Base-by-base conservation (phyloP, 169 alveolate genomes). In the Plasmodium vivax region DNA sequence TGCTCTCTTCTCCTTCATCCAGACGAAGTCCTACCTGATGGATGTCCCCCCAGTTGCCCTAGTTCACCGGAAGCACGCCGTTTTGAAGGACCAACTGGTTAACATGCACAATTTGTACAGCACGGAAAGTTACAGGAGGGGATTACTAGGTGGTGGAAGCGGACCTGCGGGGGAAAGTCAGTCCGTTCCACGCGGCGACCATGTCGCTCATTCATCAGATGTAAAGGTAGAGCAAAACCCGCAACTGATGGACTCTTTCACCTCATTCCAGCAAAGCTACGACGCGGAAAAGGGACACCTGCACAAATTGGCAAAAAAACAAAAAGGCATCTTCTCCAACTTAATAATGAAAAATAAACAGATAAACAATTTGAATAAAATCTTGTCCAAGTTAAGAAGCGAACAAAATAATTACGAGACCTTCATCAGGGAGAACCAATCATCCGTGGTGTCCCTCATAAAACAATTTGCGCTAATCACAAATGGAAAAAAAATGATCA, bases 391-490 rank as follows among this genome's bases (percentile, higher is more conserved):
- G 10, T 41, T 90, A 19, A 79, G 94, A 54, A 62, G 14, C 23
- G 91, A 79, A 5, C 94, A 90, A 43, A 71, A 23, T 3, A 16
- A 45, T 1, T 79, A 77, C 16, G 85, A 81, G 12, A 27, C 74
- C 23, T 81, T 90, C 62, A 32, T 90, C 19, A 80, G 83, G 54
- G 36, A 8, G 54, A 27, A 27, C 12, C 14, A 90, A 90, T 23
- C 94, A 30, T 27, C 72, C 51, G 47, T 19, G 45, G 30, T 47
- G 1, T 58, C 94, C 16, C 58, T 74, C 32, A 81, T 90, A 43
- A 90, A 90, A 47, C 90, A 90, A 74, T 90, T 90, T 81, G 80
- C 47, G n/a, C 73, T 90, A 6, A 82, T 90, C 41, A 90, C 94
- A 19, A 41, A 36, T 27, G 68, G 83, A 34, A 90, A 90, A 45